Conservation (phyloP, 345 rosid species). For the Euclidium syriacum region DNA sequence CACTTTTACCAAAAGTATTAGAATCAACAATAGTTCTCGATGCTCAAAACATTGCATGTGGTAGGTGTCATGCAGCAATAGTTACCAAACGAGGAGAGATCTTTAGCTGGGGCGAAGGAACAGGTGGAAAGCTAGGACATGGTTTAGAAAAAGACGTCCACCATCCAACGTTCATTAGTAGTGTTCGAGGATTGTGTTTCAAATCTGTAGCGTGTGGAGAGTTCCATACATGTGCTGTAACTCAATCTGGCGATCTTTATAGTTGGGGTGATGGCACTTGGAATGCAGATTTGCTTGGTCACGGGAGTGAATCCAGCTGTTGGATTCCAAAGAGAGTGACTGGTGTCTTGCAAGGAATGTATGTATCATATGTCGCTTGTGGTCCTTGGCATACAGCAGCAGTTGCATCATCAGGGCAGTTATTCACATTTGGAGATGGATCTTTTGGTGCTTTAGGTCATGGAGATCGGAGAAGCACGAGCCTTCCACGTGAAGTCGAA, state of each 20-base stretch:
- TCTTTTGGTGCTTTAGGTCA: slow-evolving; percentile 86
- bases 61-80: slow-evolving; percentile 76
- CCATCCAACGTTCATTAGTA: slow-evolving; percentile 57
- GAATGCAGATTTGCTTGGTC: slow-evolving; percentile 66
- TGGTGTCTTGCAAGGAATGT: slow-evolving; percentile 50
- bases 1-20: slow-evolving; percentile 69
- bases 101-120: slow-evolving; percentile 89
- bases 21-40: slow-evolving; percentile 67
- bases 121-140: slow-evolving; percentile 89
- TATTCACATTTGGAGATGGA: slow-evolving; percentile 97
- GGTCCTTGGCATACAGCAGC: slow-evolving; percentile 92
- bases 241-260: slow-evolving; percentile 74
- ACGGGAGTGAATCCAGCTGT: slow-evolving; percentile 67
- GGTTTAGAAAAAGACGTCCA: slow-evolving; percentile 54
- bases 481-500: slow-evolving; percentile 72
- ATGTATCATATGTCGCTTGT: slow-evolving; percentile 57
- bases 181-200: slow-evolving; percentile 54
- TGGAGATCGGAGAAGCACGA: slow-evolving; percentile 58
- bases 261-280: slow-evolving; percentile 89
- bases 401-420: slow-evolving; percentile 61
- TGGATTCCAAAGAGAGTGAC: slow-evolving; percentile 76
- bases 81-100: slow-evolving; percentile 78
- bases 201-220: slow-evolving; percentile 84
- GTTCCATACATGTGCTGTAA: slow-evolving; percentile 76
- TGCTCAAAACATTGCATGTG: slow-evolving; percentile 72